Evolutionary conservation across 2,329 filamentous ascomycete species (phyloP).

Genomic region (Phyllosticta citrichinensis): DNA sequence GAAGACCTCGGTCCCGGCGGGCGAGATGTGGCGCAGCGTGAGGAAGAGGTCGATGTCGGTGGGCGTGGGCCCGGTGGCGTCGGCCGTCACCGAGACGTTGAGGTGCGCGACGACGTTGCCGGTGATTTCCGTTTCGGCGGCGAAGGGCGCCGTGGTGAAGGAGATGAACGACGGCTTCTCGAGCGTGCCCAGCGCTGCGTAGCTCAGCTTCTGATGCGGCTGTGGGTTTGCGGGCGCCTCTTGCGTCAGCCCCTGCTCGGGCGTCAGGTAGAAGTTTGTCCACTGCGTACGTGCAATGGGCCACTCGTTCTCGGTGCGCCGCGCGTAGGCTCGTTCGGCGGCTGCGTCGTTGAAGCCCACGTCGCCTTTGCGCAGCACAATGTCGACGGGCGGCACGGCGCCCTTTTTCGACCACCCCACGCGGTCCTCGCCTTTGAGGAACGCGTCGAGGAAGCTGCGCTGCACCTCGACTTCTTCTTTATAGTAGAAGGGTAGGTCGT

Average conservation of each 20-base stretch:
- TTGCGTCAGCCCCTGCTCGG: constrained; percentile 33
- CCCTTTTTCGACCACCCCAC: constrained; percentile 51
- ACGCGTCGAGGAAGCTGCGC: constrained; percentile 58
- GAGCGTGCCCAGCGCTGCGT: constrained; percentile 49
- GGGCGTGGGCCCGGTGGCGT: constrained; percentile 30
- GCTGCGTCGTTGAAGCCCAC: constrained; percentile 56
- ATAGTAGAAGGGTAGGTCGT: constrained; percentile 66
- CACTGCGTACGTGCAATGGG: constrained; percentile 57
- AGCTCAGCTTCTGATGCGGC: constrained; percentile 38
- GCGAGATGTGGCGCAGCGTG: constrained; percentile 48
- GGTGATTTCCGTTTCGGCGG: constrained; percentile 57
- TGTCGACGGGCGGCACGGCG: constrained; percentile 48
- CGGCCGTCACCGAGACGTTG: constrained; percentile 45
- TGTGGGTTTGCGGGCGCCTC: constrained; percentile 18
- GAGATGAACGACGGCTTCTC: constrained; percentile 45
- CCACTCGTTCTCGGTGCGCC: constrained; percentile 53
- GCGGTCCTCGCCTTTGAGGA: constrained; percentile 56
- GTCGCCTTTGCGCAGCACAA: constrained; percentile 56
- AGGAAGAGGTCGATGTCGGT: constrained; percentile 55
- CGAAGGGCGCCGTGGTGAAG: constrained; percentile 49
- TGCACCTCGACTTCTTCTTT: constrained; percentile 58
- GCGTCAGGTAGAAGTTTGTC: constrained; percentile 49
- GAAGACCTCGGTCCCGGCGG: constrained; percentile 46
- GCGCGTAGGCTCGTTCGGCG: constrained; percentile 45
- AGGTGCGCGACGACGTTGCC: constrained; percentile 57